A percentile compares a stretch with the other conserved stretches of the same genome.
Conservation (phyloP, 805 yeast species). For the Kazachstania bromeliacearum region DNA sequence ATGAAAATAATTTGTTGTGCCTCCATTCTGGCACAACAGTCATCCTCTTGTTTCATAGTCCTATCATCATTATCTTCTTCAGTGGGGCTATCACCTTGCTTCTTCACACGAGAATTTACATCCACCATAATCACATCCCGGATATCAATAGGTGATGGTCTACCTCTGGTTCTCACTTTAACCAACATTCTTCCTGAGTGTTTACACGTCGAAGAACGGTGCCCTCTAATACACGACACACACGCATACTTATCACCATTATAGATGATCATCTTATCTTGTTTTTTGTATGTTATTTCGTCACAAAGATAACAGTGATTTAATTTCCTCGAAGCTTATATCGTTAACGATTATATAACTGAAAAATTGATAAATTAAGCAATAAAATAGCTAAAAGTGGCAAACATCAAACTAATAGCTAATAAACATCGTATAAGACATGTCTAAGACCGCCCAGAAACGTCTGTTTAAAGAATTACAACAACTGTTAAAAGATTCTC, state of each 20-base stretch:
- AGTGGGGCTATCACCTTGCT: background rate
- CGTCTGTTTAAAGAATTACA: conserved; percentile 83
- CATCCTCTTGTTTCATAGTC: no score
- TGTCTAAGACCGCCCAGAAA: conserved; percentile 64
- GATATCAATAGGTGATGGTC: conserved; percentile 53
- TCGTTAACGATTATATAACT: no score
- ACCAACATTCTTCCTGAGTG: conserved; percentile 74
- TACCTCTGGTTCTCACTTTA: conserved; percentile 81
- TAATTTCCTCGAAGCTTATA: no score
- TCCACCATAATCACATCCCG: conserved; percentile 28
- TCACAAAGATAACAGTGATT: no score
- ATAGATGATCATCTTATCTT: conserved; percentile 54
- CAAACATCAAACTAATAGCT: no score
- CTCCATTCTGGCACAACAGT: conserved; percentile 17
- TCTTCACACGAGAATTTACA: conserved; percentile 18
- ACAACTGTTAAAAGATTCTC: conserved; percentile 75
- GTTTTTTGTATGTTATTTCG: no score
- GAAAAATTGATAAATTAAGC: no score
- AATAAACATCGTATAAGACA: conserved; percentile 6
- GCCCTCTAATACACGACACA: conserved; percentile 84
- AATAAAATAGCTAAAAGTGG: no score
- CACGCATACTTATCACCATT: conserved; percentile 78
- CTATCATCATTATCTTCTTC: conserved; percentile 2
- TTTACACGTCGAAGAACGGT: conserved; percentile 76
- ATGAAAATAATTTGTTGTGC: conserved; percentile 25